Base-by-base conservation (phyloP, 371 early-diverging fungal species). In the Haplosporangium sp. region DNA sequence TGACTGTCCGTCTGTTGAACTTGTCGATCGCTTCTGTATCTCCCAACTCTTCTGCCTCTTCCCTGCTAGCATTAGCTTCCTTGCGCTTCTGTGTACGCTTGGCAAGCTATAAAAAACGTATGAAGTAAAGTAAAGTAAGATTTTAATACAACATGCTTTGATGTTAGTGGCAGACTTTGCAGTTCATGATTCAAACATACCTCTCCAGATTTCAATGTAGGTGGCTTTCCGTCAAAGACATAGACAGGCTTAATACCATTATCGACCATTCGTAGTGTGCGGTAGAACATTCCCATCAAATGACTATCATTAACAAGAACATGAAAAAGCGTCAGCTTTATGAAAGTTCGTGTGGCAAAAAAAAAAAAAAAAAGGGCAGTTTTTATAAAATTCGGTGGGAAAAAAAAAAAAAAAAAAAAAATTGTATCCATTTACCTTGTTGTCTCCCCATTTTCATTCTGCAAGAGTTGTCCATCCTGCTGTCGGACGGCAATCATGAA, bases 141-240 rank as follows among this genome's bases (percentile, higher is more conserved):
- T n/a, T n/a, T n/a, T n/a, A n/a, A n/a, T n/a, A n/a, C n/a, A n/a
- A n/a, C n/a, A n/a, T n/a, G n/a, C n/a, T n/a, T n/a, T n/a, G n/a
- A n/a, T n/a, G n/a, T n/a, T n/a, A n/a, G n/a, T n/a, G n/a, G n/a
- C n/a, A n/a, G n/a, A n/a, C n/a, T n/a, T n/a, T n/a, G n/a, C n/a
- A n/a, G n/a, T n/a, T n/a, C 43, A 2, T 7, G 48, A 48, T n/a
- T 45, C 48, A 48, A 42, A 58, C 65, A 52, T 86, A 96, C 94
- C 85, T 99, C 98, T 43, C 93, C 95, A 5, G 94, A 91, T 81
- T 99, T 99, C 75, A 99, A 67, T 0, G 85, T 91, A 7, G 99
- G 99, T 37, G 99, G 99, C 68, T 95, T 95, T 46, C 99, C 99
- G 81, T 99, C 99, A 90, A 99, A 99, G 16, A 99, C 99, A 85